Evolutionary conservation across 768 basidiomycete genomes (phyloP).

Genomic region (Paxillus rubicundulus): DNA sequence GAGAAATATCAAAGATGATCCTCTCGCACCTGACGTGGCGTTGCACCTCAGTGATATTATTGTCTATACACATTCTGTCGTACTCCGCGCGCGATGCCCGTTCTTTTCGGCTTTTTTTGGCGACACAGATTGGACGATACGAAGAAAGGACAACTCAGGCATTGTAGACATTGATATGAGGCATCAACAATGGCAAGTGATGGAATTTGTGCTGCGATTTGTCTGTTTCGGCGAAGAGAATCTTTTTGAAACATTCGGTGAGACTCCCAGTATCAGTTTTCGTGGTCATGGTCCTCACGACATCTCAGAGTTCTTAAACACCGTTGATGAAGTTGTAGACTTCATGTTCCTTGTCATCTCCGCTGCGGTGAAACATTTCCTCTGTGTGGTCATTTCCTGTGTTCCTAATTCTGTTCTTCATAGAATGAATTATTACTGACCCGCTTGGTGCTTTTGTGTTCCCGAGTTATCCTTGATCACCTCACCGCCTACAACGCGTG

Average conservation of each 20-base stretch:
- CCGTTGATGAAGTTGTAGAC: constrained; percentile 74
- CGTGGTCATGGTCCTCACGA: constrained; percentile 1
- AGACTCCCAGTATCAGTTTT: constrained; percentile 19
- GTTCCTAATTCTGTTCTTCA: not conserved
- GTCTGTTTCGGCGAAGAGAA: constrained; percentile 73
- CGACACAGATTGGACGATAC: constrained; percentile 74
- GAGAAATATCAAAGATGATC: constrained; percentile 15
- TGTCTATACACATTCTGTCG: constrained; percentile 63
- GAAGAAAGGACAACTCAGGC: constrained; percentile 54
- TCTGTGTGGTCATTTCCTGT: not conserved
- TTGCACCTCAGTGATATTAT: constrained; percentile 66
- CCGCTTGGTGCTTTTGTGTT: constrained; percentile 80
- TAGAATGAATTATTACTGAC: constrained; percentile 90
- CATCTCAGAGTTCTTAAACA: constrained; percentile 55
- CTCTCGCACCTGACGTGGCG: constrained; percentile 63
- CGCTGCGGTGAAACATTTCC: constrained; percentile 59
- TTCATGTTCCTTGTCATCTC: constrained; percentile 87
- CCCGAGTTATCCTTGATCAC: constrained; percentile 64
- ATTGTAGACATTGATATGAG: constrained; percentile 62
- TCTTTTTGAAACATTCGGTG: constrained; percentile 72
- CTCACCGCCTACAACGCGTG: constrained; percentile 74
- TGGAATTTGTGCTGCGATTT: constrained; percentile 73
- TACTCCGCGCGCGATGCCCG: constrained; percentile 79
- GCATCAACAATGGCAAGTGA: constrained; percentile 71
- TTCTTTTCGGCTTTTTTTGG: constrained; percentile 86